Percentiles rank a stretch among this genome's conserved stretches.
Evolutionary conservation across 768 basidiomycete species (phyloP).

Genomic region (Pleurotus sapidus): DNA sequence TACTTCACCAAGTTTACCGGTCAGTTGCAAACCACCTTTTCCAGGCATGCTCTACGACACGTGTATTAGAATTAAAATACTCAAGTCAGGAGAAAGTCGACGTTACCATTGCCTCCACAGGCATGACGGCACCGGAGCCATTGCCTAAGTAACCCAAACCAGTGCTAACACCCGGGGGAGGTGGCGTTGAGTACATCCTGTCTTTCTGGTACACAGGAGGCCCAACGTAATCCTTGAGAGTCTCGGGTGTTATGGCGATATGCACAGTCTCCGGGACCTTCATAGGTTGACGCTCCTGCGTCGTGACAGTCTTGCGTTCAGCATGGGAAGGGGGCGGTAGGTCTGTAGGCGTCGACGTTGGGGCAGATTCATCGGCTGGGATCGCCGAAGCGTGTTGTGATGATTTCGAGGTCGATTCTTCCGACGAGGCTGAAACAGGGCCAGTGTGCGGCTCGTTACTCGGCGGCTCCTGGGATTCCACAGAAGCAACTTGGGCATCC

Average conservation of each 20-base stretch:
- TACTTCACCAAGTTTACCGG: constrained; percentile 97
- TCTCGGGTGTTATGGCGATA: constrained; percentile 80
- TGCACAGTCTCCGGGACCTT: constrained; percentile 76
- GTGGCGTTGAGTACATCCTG: constrained; percentile 74
- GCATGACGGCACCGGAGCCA: constrained; percentile 96
- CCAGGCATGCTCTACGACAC: constrained; percentile 87
- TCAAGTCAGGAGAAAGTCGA: background rate
- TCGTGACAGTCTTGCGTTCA: constrained; percentile 62
- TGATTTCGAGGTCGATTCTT: constrained; percentile 2
- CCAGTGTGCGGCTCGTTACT: constrained; percentile 29
- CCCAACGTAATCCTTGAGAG: constrained; percentile 94
- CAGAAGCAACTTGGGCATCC: constrained; percentile 25
- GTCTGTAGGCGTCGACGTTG: constrained; percentile 14
- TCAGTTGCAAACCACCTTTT: constrained; percentile 87
- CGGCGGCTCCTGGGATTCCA: constrained; percentile 52
- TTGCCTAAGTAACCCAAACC: constrained; percentile 96
- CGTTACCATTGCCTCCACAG: constrained; percentile 85
- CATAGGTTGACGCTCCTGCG: constrained; percentile 75
- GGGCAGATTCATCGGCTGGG: constrained; percentile 12
- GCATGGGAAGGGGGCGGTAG: constrained; percentile 17
- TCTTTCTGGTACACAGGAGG: constrained; percentile 96
- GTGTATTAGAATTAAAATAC: background rate
- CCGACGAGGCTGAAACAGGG: constrained; percentile 7
- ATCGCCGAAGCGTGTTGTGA: constrained; percentile 9
- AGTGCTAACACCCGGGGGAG: constrained; percentile 91